Conservation (phyloP, 805 yeast species). For the Torulaspora gathmanii region DNA sequence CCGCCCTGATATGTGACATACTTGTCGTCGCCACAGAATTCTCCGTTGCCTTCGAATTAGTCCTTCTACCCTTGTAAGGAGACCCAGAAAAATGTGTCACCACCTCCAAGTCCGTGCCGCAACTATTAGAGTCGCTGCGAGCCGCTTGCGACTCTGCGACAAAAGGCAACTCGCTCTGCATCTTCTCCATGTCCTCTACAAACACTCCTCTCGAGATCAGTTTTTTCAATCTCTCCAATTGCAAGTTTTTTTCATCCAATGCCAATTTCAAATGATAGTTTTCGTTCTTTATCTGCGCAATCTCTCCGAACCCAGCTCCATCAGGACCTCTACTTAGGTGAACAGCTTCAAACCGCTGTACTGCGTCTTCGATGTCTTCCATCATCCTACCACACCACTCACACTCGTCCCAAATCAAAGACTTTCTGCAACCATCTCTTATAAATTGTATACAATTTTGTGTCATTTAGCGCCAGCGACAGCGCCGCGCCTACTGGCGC, state of each 20-base stretch:
- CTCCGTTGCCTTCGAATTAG: constrained; percentile 15
- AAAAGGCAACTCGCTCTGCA: neutral
- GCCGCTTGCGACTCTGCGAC: neutral
- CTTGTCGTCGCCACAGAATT: constrained; percentile 25
- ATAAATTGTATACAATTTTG: neutral
- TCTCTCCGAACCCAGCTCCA: constrained; percentile 7
- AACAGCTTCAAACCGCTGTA: constrained; percentile 7
- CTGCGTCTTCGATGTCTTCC: constrained; percentile 8
- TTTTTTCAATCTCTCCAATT: constrained; percentile 13
- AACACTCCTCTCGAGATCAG: constrained; percentile 5
- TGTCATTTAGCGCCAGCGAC: neutral
- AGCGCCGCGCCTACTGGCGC: neutral
- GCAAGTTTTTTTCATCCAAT: constrained; percentile 22
- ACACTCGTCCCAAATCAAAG: neutral
- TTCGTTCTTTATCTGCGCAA: constrained; percentile 20
- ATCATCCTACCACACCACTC: neutral
- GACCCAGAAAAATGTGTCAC: constrained; percentile 23
- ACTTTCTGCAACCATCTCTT: neutral
- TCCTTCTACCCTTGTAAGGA: constrained; percentile 19
- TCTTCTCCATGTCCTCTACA: constrained; percentile 5
- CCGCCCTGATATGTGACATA: constrained; percentile 13
- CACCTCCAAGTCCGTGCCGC: constrained; percentile 9
- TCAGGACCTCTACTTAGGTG: constrained; percentile 3
- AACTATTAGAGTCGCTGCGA: neutral
- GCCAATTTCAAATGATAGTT: constrained; percentile 25